Evolutionary conservation across 2,329 filamentous ascomycete genomes (phyloP), one percentile per base, ranked within the genome.

Genomic region (Sporothrix euskadiensis): DNA sequence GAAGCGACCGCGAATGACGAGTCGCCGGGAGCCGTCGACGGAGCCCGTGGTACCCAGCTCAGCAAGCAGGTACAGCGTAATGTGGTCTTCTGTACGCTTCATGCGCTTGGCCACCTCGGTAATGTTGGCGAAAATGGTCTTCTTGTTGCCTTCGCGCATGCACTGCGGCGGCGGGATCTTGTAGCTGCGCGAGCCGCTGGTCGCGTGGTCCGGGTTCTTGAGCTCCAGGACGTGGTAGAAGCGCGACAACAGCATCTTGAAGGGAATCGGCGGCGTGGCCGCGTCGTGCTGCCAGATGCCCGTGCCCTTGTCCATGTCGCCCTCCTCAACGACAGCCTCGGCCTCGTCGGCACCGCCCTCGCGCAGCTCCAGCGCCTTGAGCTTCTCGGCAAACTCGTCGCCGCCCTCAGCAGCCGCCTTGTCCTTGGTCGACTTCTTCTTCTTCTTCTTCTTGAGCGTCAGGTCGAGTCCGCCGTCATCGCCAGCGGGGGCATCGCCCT

Each of bases 51-150:
- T 99, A 87, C 96, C 96, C 90, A 99, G 89, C 84, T 99, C 96
- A 78, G 96, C 94, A 84, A 99, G 98, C 77, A 99, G 85, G 86
- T 98, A 98, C 79, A 95, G 92, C 71, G 94, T 98, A 77, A 99
- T 92, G 85, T 98, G 96, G 85, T 99, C 96, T 81, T 98, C 95
- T 76, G 93, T 94, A 83, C 96, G 90, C 91, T 99, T 99, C 94
- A 99, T 98, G 80, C 95, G 91, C 89, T 97, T 97, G 89, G 94
- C 97, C 80, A 99, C 98, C 82, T 99, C 96, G 82, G 94, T 90
- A 81, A 99, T 96, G 87, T 99, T 99, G 87, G 95, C 96, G 81
- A 99, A 99, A 81, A 99, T 97, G 76, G 96, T 99, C 91, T 97
- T 97, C 90, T 97, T 97, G 90, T 99, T 99, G 83, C 96, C 96